Percentiles rank a stretch among this genome's conserved stretches.
Evolutionary conservation across 1,284 basidiomycete genomes (phyloP).

Genomic region (Cryptococcus amylolentus): DNA sequence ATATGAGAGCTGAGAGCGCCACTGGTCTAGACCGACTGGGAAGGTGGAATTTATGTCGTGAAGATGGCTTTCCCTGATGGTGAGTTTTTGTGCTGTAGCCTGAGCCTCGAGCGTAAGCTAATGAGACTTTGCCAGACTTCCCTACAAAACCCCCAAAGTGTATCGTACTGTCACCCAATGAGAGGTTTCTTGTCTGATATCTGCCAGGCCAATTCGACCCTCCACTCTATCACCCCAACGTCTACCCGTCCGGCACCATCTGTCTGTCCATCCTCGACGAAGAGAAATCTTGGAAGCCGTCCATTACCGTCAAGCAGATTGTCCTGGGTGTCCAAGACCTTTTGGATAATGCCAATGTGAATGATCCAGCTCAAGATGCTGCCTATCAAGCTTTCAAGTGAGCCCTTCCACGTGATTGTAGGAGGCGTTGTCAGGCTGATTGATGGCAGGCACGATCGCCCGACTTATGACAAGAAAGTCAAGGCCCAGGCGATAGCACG

Average conservation of each 20-base stretch:
- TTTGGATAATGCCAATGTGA: conserved; percentile 88
- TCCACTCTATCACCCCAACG: conserved; percentile 95
- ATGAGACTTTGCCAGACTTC: conserved; percentile 37
- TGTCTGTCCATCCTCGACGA: conserved; percentile 98
- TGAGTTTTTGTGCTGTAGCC: conserved; percentile 49
- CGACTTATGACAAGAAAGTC: conserved; percentile 79
- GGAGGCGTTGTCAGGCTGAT: background rate
- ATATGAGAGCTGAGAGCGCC: conserved; percentile 1
- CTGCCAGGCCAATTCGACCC: conserved; percentile 88
- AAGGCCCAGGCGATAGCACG: conserved; percentile 80
- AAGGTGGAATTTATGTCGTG: conserved; percentile 89
- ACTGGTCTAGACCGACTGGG: conserved; percentile 81
- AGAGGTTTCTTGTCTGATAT: background rate
- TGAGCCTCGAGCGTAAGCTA: background rate
- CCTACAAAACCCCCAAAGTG: conserved; percentile 50
- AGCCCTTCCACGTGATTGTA: conserved; percentile 32
- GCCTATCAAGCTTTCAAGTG: conserved; percentile 98
- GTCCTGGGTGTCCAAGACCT: conserved; percentile 92
- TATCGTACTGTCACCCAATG: conserved; percentile 10
- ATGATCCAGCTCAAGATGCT: conserved; percentile 93
- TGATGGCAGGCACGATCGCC: conserved; percentile 71
- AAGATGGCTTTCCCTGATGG: conserved; percentile 93
- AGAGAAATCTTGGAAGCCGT: conserved; percentile 98
- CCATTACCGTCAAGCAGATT: conserved; percentile 98
- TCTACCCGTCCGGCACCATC: conserved; percentile 97